Evolutionary conservation across 768 basidiomycete species (phyloP), one percentile per base, ranked within the genome.

Genomic region (Suillus discolor): DNA sequence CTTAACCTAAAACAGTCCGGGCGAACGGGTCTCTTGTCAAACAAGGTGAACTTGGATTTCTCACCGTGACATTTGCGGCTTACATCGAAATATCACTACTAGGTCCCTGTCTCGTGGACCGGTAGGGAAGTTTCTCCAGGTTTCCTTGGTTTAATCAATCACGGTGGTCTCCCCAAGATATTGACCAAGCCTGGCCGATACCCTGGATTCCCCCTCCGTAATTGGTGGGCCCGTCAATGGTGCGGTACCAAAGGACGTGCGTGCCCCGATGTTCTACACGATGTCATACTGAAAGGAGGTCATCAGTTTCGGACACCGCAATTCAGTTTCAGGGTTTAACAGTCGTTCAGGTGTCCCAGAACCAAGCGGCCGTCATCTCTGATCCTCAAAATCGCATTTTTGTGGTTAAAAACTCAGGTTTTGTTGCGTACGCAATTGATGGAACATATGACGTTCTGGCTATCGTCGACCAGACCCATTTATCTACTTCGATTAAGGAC

Each of bases 321-420:
- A 89, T 94, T 57, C 87, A 89, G 68, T 93, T 93, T 74, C 83
- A 87, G 59, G 93, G 93, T 60, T 78, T 94, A 66, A 92, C 90
- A 0, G 83, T 91, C n/a, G 92, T 94, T 0, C 93, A 94, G 72
- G 93, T 94, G 25, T 91, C 91, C 0, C 93, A 94, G 80, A 94
- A 94, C 71, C 88, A 89, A 71, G 90, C 90, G 3, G 91, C 92
- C 0, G 89, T 92, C 38, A 81, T 92, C 51, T 92, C 90, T 0
- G 91, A 93, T 71, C 91, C 90, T 55, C 82, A 82, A 78, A 93
- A 93, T 67, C 88, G 86, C 42, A 85, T 93, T 31, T 93, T 94
- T 72, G 89, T 94, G 20, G 80, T 94, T 70, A 91, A 89, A 75
- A 90, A 92, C 71, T 81, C 86, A 41, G 91, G 91, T 12, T 92